These are phyloP conservation scores for Yamadazyma takamatsuzukensis DNA, from an alignment of 805 yeast genomes.

Conservation along the genomic window DNA sequence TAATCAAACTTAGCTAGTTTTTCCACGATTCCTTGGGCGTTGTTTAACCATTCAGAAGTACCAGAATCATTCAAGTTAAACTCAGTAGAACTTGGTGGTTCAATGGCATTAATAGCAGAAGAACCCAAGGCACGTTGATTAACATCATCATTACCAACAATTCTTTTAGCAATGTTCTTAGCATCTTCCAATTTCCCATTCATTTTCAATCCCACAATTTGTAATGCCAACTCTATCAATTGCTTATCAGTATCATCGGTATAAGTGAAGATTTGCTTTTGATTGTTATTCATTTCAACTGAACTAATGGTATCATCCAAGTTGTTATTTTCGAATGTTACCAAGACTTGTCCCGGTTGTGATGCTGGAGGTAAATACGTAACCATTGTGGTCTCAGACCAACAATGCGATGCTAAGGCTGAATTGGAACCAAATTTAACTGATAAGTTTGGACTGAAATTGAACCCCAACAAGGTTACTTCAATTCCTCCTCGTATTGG, in stretches of 20 bases:
- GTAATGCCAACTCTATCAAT: conserved; percentile 89
- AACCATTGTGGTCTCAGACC: conserved; percentile 93
- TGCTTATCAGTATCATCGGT: conserved; percentile 94
- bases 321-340: conserved; percentile 61
- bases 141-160: conserved; percentile 62
- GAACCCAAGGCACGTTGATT: conserved; percentile 4
- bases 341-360: conserved; percentile 87
- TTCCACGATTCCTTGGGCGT: conserved; percentile 49
- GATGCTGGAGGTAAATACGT: conserved; percentile 91
- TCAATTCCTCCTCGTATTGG: conserved; percentile 96
- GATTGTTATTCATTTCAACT: conserved; percentile 25
- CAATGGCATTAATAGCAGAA: conserved; percentile 20
- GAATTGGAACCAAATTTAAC: conserved; percentile 84
- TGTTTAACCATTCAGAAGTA: conserved; percentile 44
- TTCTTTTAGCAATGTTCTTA: conserved; percentile 84
- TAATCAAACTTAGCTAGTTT: conserved; percentile 42
- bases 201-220: conserved; percentile 95
- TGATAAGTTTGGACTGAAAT: conserved; percentile 75
- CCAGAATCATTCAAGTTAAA: conserved; percentile 2
- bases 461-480: conserved; percentile 82
- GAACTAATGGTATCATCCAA: no score
- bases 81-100: conserved; percentile 7
- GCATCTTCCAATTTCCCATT: conserved; percentile 95
- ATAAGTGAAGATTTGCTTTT: conserved; percentile 76
- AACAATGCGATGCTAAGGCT: conserved; percentile 85